Evolutionary conservation across 2,329 filamentous ascomycete species (phyloP), one percentile per base, ranked within the genome.

Genomic region (Trichoderma sp.): DNA sequence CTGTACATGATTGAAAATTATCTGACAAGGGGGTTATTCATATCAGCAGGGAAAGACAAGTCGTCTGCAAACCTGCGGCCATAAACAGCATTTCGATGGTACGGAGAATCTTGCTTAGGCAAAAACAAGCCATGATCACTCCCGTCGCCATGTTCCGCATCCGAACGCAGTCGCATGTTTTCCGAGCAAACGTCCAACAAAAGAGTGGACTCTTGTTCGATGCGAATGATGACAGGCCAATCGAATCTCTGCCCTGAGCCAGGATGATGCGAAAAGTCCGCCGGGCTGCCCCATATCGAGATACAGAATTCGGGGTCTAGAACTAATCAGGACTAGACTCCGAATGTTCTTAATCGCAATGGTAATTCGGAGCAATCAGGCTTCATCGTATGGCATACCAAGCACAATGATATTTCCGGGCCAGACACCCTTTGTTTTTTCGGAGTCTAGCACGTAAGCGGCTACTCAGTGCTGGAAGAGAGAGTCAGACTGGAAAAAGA

Each of bases 311-410:
- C 63, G 63, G 63, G 55, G 63, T 66, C 63, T 66, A 66, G 52
- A 56, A 56, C 63, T 58, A 58, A 58, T 46, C 32, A 66, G 63
- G 26, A 56, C 54, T 66, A 66, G 63, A 66, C 63, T 66, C 63
- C 63, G 63, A 66, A 56, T 66, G 52, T 56, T 56, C 34, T 65
- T 46, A 46, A 30, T 65, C 61, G 55, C 51, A 24, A 52, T 34
- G 49, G 34, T 55, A 11, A n/a, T 65, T 34, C 37, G 52, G 63
- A 34, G 60, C 21, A 37, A 64, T 64, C 52, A 43, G 8, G 59
- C 46, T 52, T 61, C 59, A 13, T 43, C 4, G 30, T 46, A 28
- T 39, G 61, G 34, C 18, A 24, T 64, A 26, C 34, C 34, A 56
- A 11, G 26, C n/a, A n/a, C 28, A 13, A 32, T 55, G 10, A 24